Evolutionary conservation across 768 basidiomycete species (phyloP), one percentile per base, ranked within the genome.

Genomic region (Ramaria rubella): DNA sequence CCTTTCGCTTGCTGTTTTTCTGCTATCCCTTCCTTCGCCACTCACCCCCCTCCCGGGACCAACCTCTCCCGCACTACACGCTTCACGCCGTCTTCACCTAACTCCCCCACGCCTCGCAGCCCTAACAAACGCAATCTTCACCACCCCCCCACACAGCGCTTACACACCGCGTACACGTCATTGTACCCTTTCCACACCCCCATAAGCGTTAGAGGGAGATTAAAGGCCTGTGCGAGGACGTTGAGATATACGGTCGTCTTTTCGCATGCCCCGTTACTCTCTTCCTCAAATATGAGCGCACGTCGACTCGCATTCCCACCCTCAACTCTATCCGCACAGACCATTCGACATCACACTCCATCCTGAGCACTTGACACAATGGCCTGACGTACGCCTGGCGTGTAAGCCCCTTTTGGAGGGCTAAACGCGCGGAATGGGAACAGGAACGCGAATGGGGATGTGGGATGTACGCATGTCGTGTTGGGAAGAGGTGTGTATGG

Each of bases 341-440:
- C n/a, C 81, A 2, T 87, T 93, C 60, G 81, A 87, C 14, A 73
- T 93, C 48, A 68, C 93, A 23, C 70, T 98, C 30, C 88, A 94
- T 68, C 96, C 97, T 64, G 95, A 98, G 67, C 88, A 86, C 60
- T 95, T 92, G 0, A 83, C 86, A 0, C 81, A 81, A 59, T 99
- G 96, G 96, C 95, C 96, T 0, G 94, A 98, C 64, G 93, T 98
- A 61, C 77, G 98, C 4, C 78, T 75, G 17, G 93, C 94, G 0
- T 97, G 59, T 90, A 93, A 65, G 81, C 82, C 36, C 76, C 97
- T 6, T 90, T 86, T 1, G 72, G 75, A 19, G 75, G 77, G 1
- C 74, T 96, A 46, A 81, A 83, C 79, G 27, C 26, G 46, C 5
- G 17, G 6, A 48, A 24, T 1, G 26, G n/a, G 21, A 11, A 38